A percentile compares a stretch with the other conserved stretches of the same genome.
These are phyloP conservation scores for Lathyrus tuberosus DNA, from an alignment of 306 rosid species.

Conservation along the genomic window DNA sequence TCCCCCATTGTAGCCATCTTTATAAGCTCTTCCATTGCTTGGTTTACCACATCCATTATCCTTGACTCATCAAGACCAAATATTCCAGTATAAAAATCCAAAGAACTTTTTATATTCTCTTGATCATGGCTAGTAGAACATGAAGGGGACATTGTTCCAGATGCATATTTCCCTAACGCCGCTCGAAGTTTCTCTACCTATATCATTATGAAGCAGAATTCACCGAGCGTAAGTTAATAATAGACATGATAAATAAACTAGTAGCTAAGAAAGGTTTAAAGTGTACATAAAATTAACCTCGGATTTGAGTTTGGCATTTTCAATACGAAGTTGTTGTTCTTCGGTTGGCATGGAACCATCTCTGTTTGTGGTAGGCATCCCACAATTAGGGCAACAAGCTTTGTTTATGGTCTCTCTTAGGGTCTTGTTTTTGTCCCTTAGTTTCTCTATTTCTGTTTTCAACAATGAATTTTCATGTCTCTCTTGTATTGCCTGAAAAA, in stretches of 20 bases:
- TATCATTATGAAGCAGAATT: no score
- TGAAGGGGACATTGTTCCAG: slow-evolving; percentile 68
- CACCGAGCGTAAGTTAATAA: not conserved
- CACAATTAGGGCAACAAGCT: slow-evolving; percentile 91
- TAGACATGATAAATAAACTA: not conserved
- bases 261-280: not conserved
- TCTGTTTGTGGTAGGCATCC: slow-evolving; percentile 59
- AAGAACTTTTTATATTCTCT: slow-evolving; percentile 64
- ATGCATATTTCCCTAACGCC: slow-evolving; percentile 59
- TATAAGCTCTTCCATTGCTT: slow-evolving; percentile 76
- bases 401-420: slow-evolving; percentile 72
- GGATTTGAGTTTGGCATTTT: slow-evolving; percentile 90
- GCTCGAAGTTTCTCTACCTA: slow-evolving; percentile 77
- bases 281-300: slow-evolving; percentile 55
- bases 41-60: slow-evolving; percentile 75
- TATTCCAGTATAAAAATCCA: slow-evolving; percentile 88
- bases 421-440: slow-evolving; percentile 73
- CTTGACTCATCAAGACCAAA: slow-evolving; percentile 84
- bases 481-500: slow-evolving; percentile 87
- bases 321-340: slow-evolving; percentile 86
- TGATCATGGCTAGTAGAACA: slow-evolving; percentile 71
- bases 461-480: slow-evolving; percentile 88
- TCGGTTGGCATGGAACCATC: slow-evolving; percentile 68
- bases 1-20: slow-evolving; percentile 79
- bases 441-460: slow-evolving; percentile 85